phyloP scores from a whole-genome alignment of 768 basidiomycete species.

The Rhodotorula babjevae region DNA sequence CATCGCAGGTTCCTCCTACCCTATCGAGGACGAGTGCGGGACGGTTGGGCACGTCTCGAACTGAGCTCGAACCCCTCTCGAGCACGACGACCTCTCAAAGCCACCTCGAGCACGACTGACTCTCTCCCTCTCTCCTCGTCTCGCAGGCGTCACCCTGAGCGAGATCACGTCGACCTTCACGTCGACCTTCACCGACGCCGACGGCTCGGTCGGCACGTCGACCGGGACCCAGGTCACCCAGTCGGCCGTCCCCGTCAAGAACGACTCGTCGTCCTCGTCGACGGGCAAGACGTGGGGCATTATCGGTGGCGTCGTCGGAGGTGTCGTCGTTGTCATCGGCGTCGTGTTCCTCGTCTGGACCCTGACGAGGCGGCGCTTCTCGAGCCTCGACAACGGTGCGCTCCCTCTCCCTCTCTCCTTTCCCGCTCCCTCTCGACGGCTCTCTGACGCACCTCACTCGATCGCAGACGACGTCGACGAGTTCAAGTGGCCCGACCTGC shows the following conservation, averaged over 20 bases:
- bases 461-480: conserved; percentile 11
- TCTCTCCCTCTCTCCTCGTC: neutral
- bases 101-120: neutral
- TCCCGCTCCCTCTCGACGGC: neutral
- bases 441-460: too few species aligned
- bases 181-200: conserved; percentile 9
- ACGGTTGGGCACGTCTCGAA: too few species aligned
- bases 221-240: conserved; percentile 12
- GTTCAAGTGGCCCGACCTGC: conserved; percentile 42
- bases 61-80: too few species aligned
- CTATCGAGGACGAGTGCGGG: too few species aligned
- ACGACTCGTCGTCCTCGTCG: neutral
- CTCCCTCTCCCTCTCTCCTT: neutral
- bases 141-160: conserved; percentile 1
- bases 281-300: conserved; percentile 35
- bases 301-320: conserved; percentile 38
- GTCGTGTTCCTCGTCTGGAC: conserved; percentile 37
- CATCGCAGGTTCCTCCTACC: too few species aligned
- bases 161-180: conserved; percentile 25
- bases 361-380: conserved; percentile 37
- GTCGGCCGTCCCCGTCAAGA: conserved; percentile 10
- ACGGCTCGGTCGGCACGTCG: conserved; percentile 19
- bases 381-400: conserved; percentile 33
- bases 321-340: conserved; percentile 27
- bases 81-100: too few species aligned